Base-by-base conservation (phyloP, 108 stramenopile species). In the Schizochytrium sp. region DNA sequence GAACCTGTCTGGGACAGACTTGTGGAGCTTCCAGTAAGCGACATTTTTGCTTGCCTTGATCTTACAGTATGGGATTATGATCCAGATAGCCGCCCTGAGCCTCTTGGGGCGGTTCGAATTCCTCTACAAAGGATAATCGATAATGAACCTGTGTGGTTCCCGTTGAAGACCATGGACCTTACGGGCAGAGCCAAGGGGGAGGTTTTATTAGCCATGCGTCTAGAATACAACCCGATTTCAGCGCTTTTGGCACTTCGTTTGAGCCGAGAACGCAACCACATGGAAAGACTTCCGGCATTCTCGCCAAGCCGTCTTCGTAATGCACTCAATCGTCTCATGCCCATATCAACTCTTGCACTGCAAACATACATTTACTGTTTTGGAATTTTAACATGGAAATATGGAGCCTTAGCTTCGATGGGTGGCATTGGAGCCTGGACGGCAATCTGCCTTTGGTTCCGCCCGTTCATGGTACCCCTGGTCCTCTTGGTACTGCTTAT, bases 1-100 rank as follows among this genome's bases (percentile, higher is more conserved):
- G 47, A 83, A 17, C 76, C 76, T 5, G 76, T 83, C 5, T 83
- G 76, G 76, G 76, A 83, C 3, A 10, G 53, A 53, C 76, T 83
- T 40, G 28, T 83, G 15, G 76, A 83, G 47, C 45, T 83, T 0
- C 76, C 76, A 5, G 76, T 83, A 53, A 46, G 55, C 50, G 76
- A 83, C 53, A 40, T 40, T 40, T 83, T 83, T 55, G 47, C 76
- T 7, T 83, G 76, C 2, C 50, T 83, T 8, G 76, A 83, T 10
- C 76, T 83, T 10, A 38, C 50, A n/a, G 76, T 83, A 38, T 83
- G 40, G 28, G 76, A 83, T 42, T 49, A 83, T 0, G 76, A 83
- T 40, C 50, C 50, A 0, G 53, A 83, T 10, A 83, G 76, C 76
- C 47, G 28, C 38, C 76, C 76, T 42, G 76, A 83, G 15, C 53